Base-by-base conservation (phyloP, 345 rosid genomes). In the Atalantia buxifolia region DNA sequence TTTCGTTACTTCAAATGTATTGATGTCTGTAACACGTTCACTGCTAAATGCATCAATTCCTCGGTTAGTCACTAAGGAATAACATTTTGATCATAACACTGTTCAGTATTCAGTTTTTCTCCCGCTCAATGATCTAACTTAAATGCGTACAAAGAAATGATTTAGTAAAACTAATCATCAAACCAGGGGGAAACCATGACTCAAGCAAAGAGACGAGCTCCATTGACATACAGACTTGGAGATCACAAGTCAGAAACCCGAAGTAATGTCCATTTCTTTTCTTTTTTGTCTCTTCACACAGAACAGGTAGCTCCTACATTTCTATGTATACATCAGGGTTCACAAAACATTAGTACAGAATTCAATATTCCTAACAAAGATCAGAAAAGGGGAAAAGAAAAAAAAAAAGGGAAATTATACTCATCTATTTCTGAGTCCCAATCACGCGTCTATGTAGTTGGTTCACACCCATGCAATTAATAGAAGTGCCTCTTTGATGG, bases 91-190 rank as follows among this genome's bases (percentile, higher is more conserved):
- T 53, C 22, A 53, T 16, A 45, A 45, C 8, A 53, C 57, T 18
- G 2, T 53, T 1, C 22, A 53, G 57, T 18, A 53, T 53, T 53
- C 57, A 12, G 50, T 45, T 45, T 45, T 45, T 13, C 18, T 45
- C 16, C 1, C 50, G 1, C 18, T 13, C 1, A 45, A 45, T 45
- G 0, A 13, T 45, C 50, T 13, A 45, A 45, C 0, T 0, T 0
- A 8, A 53, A 18, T 53, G 0, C 57, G 2, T 4, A 5, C 22
- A 59, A 22, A 59, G 62, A 59, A 59, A 59, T 22, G 13, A 59
- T 59, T n/a, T 2, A 22, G 61, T n/a, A 56, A 56, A 56, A 21
- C 24, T 45, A 42, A 42, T 12, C 50, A 42, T 42, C 50, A 42
- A 42, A 42, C 50, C 50, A 3, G 18, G 16, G 50, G 18, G 50